These are phyloP conservation scores for Cornus suecica DNA, from an alignment of 148 eudicot species.

Conservation along the genomic window DNA sequence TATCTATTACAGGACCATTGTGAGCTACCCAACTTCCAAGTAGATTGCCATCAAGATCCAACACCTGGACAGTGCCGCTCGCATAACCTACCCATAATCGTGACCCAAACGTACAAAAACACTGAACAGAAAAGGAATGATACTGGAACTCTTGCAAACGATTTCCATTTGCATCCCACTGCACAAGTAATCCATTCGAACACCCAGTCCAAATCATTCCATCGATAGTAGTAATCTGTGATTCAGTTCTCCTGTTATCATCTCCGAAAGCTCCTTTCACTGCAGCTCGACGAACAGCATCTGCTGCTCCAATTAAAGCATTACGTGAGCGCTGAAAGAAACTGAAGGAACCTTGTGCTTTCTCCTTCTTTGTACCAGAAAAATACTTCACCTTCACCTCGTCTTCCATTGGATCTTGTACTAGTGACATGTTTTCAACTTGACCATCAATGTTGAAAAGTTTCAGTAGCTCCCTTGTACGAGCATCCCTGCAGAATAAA, in stretches of 20 bases:
- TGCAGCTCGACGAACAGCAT: conserved; percentile 96
- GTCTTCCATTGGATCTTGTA: conserved; percentile 65
- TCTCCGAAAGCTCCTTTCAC: conserved; percentile 82
- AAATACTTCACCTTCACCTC: conserved; percentile 58
- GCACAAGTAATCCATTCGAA: conserved; percentile 79
- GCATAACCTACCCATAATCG: conserved; percentile 89
- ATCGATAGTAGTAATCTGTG: conserved; percentile 55
- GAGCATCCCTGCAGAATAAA: conserved; percentile 70
- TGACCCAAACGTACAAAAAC: conserved; percentile 72
- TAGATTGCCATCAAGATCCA: conserved; percentile 70
- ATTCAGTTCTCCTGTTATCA: conserved; percentile 76
- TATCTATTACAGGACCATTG: conserved; percentile 55
- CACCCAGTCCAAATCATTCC: conserved; percentile 88
- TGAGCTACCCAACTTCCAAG: conserved; percentile 88
- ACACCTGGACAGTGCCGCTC: conserved; percentile 69
- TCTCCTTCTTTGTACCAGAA: conserved; percentile 65
- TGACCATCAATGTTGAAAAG: conserved; percentile 86
- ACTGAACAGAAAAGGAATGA: conserved; percentile 57
- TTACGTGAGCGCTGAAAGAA: conserved; percentile 95
- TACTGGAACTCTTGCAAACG: conserved; percentile 74
- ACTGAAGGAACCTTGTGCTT: conserved; percentile 53
- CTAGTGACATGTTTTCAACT: conserved; percentile 55
- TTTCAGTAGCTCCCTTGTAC: conserved; percentile 81
- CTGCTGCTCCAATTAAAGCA: conserved; percentile 96
- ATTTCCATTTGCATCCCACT: conserved; percentile 96